phyloP scores from a whole-genome alignment of 2,329 filamentous ascomycete genomes.

The Ophiostoma sp. region DNA sequence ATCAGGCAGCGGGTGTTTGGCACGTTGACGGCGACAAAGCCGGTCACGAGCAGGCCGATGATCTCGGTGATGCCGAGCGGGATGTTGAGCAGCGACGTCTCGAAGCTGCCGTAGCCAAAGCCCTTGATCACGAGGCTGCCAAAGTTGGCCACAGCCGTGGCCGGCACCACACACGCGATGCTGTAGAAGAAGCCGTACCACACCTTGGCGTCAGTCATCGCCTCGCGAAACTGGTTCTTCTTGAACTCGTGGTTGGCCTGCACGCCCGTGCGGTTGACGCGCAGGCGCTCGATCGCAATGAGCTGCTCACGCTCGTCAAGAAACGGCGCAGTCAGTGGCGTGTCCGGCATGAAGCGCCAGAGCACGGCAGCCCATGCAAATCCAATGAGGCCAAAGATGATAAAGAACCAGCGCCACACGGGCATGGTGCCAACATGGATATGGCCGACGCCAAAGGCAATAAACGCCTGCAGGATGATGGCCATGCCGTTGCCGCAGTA shows the following conservation, averaged over 20 bases:
- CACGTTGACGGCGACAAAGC: slow-evolving; percentile 38
- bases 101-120: slow-evolving; percentile 53
- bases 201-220: slow-evolving; percentile 38
- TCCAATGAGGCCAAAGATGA: slow-evolving; percentile 47
- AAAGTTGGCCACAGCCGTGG: slow-evolving; percentile 27
- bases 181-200: slow-evolving; percentile 43
- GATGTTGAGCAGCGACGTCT: slow-evolving; percentile 56
- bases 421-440: slow-evolving; percentile 39
- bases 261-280: neutral
- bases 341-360: neutral
- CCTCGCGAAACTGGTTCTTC: slow-evolving; percentile 39
- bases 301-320: neutral
- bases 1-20: slow-evolving; percentile 43
- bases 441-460: slow-evolving; percentile 48
- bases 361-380: slow-evolving; percentile 40
- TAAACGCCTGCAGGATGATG: slow-evolving; percentile 50
- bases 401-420: slow-evolving; percentile 42
- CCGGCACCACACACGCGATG: slow-evolving; percentile 32
- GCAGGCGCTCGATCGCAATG: neutral
- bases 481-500: slow-evolving; percentile 52
- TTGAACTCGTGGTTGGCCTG: neutral
- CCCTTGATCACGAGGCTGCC: slow-evolving; percentile 21
- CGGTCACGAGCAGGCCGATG: slow-evolving; percentile 52
- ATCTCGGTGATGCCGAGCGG: slow-evolving; percentile 57
- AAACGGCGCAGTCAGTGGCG: neutral